Base-by-base conservation (phyloP, 495 filamentous ascomycete species). In the Penicillium subrubescens region DNA sequence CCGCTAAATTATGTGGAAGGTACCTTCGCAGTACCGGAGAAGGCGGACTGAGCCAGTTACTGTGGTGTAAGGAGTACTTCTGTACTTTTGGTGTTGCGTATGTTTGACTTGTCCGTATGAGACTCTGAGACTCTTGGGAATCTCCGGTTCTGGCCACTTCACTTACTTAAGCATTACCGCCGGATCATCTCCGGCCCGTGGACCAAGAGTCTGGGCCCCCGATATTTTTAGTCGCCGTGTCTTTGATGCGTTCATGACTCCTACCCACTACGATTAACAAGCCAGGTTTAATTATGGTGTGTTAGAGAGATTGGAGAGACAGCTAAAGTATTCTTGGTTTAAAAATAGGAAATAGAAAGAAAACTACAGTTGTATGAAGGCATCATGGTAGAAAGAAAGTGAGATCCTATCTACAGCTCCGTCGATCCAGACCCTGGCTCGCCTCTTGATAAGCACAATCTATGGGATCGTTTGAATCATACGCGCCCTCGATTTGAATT, bases 171-270 rank as follows among this genome's bases (percentile, higher is more conserved):
- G 44, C 44, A 25, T 10, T 23, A 19, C 44, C 19, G 48, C 66
- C 62, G 67, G 67, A 68, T 27, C 50, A 68, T 66, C 53, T 34
- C 25, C 61, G 62, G 66, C 1, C 62, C 66, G 62, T 48, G 57
- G 48, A 11, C 17, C 31, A 11, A 27, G 44, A 61, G 57, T 65
- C 63, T 65, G 43, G 63, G 54, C 63, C 60, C 33, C 17, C 34
- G 17, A 27, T 66, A 61, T 65, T 62, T 65, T 57, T 65, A 65
- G 48, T n/a, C 25, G 14, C 3, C 27, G 23, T 11, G 3, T 19
- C 23, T 58, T 53, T 41, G 35, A 58, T 54, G 57, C 43, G 57
- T 59, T 46, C 57, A 59, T 46, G 57, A 59, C 57, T 59, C 29
- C 17, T n/a, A 44, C 17, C 17, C 5, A 44, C 8, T 44, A 44